Conservation (phyloP, 1,139 yeast genomes). For the Williopsis jadinii region DNA sequence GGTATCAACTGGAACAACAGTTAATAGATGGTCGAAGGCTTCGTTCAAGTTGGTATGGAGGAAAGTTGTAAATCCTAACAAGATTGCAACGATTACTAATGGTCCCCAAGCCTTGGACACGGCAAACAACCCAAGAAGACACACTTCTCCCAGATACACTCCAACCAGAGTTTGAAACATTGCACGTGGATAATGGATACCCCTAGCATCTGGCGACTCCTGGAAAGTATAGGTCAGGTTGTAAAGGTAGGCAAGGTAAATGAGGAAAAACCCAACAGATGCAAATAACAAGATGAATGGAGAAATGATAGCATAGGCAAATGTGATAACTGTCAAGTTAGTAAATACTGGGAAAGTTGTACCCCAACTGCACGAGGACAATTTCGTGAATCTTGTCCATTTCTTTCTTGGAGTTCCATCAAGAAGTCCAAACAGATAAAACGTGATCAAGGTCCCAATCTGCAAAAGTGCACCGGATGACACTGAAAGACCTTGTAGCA, state of each 20-base stretch:
- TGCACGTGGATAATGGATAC: slow-evolving; percentile 82
- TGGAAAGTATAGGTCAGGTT: slow-evolving; percentile 66
- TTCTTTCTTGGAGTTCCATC: slow-evolving; percentile 86
- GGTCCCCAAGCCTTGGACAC: slow-evolving; percentile 97
- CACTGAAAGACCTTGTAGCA: slow-evolving; percentile 77
- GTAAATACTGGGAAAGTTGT: slow-evolving; percentile 82
- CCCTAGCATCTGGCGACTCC: slow-evolving; percentile 69
- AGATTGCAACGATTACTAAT: slow-evolving; percentile 64
- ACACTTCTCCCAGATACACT: slow-evolving; percentile 76
- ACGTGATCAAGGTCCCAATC: slow-evolving; percentile 62
- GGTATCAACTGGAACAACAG: slow-evolving; percentile 55
- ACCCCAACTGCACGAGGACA: slow-evolving; percentile 77
- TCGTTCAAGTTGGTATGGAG: slow-evolving; percentile 52
- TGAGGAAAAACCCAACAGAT: slow-evolving; percentile 56
- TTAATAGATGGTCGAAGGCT: slow-evolving; percentile 60
- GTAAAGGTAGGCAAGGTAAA: slow-evolving; percentile 76
- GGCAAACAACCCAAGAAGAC: slow-evolving; percentile 77
- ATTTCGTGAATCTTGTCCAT: slow-evolving; percentile 61
- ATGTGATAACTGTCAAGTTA: slow-evolving; percentile 69
- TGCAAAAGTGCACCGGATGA: slow-evolving; percentile 80
- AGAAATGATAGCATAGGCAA: slow-evolving; percentile 76
- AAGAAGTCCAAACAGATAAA: slow-evolving; percentile 63
- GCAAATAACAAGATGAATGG: slow-evolving; percentile 73
- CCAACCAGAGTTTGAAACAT: slow-evolving; percentile 85
- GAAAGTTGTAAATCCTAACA: slow-evolving; percentile 56